These are phyloP conservation scores for Peniophora sp. DNA, from an alignment of 1,284 basidiomycete genomes.

Conservation along the genomic window DNA sequence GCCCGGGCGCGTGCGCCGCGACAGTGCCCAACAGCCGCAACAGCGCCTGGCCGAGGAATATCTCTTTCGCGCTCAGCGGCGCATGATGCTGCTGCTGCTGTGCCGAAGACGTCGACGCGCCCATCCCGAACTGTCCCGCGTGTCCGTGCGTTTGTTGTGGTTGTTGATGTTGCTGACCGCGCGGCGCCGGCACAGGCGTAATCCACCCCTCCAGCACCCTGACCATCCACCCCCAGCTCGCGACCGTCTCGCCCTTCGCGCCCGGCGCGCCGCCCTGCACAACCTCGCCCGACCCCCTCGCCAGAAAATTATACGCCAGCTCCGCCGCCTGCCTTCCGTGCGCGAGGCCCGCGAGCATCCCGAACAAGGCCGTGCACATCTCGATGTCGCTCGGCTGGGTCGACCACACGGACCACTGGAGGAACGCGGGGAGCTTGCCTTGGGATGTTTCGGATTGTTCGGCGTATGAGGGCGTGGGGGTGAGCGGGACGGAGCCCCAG, in stretches of 20 bases:
- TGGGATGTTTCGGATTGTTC: slow-evolving; percentile 50
- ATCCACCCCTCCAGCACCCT: slow-evolving; percentile 47
- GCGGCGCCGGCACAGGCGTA: slow-evolving; percentile 11
- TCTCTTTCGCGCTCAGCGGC: slow-evolving; percentile 59
- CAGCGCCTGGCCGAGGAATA: slow-evolving; percentile 74
- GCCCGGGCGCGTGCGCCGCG: slow-evolving; percentile 69
- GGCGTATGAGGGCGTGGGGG: slow-evolving; percentile 36
- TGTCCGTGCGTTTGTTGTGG: background rate
- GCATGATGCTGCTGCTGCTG: slow-evolving; percentile 33
- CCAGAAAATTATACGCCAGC: slow-evolving; percentile 80
- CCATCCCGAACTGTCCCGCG: slow-evolving; percentile 17
- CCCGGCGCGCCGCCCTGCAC: slow-evolving; percentile 42
- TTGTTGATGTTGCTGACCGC: too few species aligned
- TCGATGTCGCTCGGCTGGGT: slow-evolving; percentile 67
- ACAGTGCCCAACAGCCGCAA: slow-evolving; percentile 78
- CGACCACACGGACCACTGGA: slow-evolving; percentile 84
- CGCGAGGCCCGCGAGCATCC: slow-evolving; percentile 83
- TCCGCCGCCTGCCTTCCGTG: slow-evolving; percentile 81
- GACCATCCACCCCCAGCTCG: slow-evolving; percentile 47
- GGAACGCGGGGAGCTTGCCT: slow-evolving; percentile 70
- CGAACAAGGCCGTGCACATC: slow-evolving; percentile 76
- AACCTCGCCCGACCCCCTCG: slow-evolving; percentile 55
- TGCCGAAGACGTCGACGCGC: slow-evolving; percentile 23
- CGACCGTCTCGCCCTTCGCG: slow-evolving; percentile 15
- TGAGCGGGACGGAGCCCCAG: slow-evolving; percentile 64